phyloP scores from a whole-genome alignment of 108 stramenopile genomes.

The Cyclotella choctawhatcheeana region DNA sequence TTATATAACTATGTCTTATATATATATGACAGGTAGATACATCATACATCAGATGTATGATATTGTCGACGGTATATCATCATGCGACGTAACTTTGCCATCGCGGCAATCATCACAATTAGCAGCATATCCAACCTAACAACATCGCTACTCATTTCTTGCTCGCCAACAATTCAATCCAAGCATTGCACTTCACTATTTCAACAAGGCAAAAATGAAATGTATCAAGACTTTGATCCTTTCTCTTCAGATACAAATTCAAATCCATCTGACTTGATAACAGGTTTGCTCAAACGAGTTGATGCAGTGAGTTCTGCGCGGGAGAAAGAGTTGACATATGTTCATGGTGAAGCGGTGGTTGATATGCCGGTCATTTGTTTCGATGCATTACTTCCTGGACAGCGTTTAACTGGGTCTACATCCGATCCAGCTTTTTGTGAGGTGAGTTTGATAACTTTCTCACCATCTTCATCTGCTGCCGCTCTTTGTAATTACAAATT shows the following conservation, averaged over 20 bases:
- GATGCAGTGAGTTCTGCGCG: conserved; percentile 15
- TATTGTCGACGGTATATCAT: no score
- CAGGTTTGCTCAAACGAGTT: conserved; percentile 29
- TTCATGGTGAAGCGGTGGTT: conserved; percentile 14
- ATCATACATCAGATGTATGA: no score
- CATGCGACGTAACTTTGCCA: no score
- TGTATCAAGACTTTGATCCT: background rate
- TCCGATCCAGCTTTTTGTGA: conserved; percentile 64
- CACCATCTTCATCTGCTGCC: no score
- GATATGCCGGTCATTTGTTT: conserved; percentile 58
- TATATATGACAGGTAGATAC: no score
- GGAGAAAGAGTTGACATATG: conserved; percentile 15
- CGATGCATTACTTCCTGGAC: conserved; percentile 63
- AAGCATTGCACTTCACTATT: no score
- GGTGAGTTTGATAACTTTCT: background rate
- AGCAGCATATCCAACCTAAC: no score
- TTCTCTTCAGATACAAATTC: conserved; percentile 4
- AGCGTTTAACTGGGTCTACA: conserved; percentile 58
- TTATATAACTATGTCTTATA: no score
- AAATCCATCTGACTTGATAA: conserved; percentile 23
- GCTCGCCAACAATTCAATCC: no score
- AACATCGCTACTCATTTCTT: no score
- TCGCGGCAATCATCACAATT: no score
- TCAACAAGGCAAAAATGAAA: background rate
- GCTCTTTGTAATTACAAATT: no score